Percentiles rank a stretch among this genome's conserved stretches.
Conservation (phyloP, 495 filamentous ascomycete genomes). For the Terfezia boudieri region DNA sequence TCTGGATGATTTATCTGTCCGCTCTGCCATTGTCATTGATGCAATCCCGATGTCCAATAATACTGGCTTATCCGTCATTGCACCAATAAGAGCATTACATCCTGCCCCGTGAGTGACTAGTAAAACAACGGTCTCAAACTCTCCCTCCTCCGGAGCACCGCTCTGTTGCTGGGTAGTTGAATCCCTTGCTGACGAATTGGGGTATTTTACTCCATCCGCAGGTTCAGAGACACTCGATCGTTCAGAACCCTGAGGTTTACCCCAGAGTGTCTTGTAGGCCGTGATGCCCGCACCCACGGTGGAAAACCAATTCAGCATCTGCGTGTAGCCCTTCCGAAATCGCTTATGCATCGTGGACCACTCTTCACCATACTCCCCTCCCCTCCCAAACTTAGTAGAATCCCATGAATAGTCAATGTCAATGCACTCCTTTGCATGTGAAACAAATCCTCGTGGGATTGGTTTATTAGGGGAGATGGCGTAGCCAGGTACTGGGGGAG, state of each 20-base stretch:
- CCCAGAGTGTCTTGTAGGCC: slow-evolving; percentile 16
- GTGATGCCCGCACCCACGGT: slow-evolving; percentile 25
- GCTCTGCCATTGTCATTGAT: slow-evolving; percentile 72
- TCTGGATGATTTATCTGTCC: slow-evolving; percentile 27
- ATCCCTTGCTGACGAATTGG: background rate
- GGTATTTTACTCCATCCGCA: background rate
- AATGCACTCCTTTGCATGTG: slow-evolving; percentile 72
- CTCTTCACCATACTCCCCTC: slow-evolving; percentile 75
- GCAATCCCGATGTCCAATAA: slow-evolving; percentile 75
- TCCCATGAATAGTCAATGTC: slow-evolving; percentile 89
- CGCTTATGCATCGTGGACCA: slow-evolving; percentile 87
- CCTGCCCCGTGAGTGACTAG: slow-evolving; percentile 94
- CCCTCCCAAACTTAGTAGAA: slow-evolving; percentile 76
- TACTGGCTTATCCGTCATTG: slow-evolving; percentile 68
- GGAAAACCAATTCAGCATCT: slow-evolving; percentile 63
- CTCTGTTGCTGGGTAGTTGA: slow-evolving; percentile 1
- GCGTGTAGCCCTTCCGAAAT: slow-evolving; percentile 52
- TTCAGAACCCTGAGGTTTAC: background rate
- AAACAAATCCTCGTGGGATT: slow-evolving; percentile 70
- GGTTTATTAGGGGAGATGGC: slow-evolving; percentile 56
- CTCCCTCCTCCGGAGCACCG: slow-evolving; percentile 28
- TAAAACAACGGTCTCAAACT: slow-evolving; percentile 59
- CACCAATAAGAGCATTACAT: slow-evolving; percentile 86
- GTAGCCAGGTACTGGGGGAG: slow-evolving; percentile 57
- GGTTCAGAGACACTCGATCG: background rate